phyloP scores from a whole-genome alignment of 129 eudicot genomes.

The Scalesia atractyloides region DNA sequence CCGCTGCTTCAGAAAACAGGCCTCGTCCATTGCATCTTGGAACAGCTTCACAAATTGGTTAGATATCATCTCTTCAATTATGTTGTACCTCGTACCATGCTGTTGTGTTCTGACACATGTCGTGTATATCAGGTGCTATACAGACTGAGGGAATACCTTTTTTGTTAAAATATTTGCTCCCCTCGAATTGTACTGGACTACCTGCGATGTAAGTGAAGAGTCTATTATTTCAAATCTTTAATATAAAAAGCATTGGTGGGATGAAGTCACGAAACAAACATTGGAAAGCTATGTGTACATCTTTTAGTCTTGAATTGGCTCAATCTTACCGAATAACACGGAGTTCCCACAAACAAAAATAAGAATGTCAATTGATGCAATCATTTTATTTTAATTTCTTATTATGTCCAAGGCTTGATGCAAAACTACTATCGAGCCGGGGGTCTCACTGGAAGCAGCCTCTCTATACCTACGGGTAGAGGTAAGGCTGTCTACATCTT shows the following conservation, averaged over 20 bases:
- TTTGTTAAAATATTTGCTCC: conserved; percentile 76
- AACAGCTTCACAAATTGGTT: conserved; percentile 97
- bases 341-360: background rate
- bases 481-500: too few species aligned
- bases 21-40: conserved; percentile 87
- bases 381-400: background rate
- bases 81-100: background rate
- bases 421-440: too few species aligned
- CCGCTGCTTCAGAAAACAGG: conserved; percentile 68
- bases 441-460: too few species aligned
- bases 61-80: conserved; percentile 19
- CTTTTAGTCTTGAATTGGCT: background rate
- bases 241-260: background rate
- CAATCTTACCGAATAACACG: background rate
- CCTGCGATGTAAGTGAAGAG: conserved; percentile 69
- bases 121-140: conserved; percentile 62
- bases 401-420: background rate
- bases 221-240: conserved; percentile 2
- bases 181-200: conserved; percentile 73
- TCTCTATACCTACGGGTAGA: too few species aligned
- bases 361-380: background rate
- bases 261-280: background rate
- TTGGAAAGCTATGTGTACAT: background rate
- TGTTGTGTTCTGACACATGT: conserved; percentile 12
- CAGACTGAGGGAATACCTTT: conserved; percentile 94